Conservation (phyloP, 75 land plant genomes). For the Sequoiadendron giganteum region DNA sequence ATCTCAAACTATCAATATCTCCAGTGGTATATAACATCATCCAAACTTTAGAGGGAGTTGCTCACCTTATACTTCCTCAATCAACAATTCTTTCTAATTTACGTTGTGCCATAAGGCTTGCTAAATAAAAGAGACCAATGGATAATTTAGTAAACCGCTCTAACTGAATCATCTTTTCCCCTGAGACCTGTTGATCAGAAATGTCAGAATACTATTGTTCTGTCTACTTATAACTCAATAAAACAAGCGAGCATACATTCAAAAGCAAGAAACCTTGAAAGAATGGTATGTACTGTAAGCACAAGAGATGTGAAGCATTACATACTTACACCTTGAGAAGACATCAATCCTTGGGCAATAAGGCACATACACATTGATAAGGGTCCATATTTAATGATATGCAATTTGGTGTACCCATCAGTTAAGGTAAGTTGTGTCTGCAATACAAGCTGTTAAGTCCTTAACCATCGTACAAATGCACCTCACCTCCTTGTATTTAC, state of each 20-base stretch:
- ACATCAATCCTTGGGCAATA: not conserved
- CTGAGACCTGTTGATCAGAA: not conserved
- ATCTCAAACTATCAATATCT: not conserved
- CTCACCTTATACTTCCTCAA: not conserved
- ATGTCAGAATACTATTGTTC: not conserved
- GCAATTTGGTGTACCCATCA: not conserved
- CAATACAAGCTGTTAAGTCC: not conserved
- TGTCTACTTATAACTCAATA: not conserved
- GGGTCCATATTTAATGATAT: not conserved
- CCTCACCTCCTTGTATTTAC: not conserved
- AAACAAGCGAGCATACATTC: not conserved
- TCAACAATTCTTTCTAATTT: not conserved
- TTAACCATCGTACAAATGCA: not conserved
- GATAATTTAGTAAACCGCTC: not conserved
- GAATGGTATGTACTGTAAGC: not conserved
- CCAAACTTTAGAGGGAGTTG: not conserved
- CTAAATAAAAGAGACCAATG: not conserved
- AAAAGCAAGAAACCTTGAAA: not conserved
- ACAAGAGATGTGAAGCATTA: not conserved
- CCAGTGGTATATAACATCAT: not conserved
- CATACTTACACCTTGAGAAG: not conserved
- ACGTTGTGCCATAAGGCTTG: not conserved
- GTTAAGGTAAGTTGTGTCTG: not conserved
- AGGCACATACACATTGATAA: not conserved
- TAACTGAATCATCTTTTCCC: not conserved